A percentile compares a stretch with the other conserved stretches of the same genome.
These are phyloP conservation scores for Cadophora gregata DNA, from an alignment of 2,329 filamentous ascomycete species.

Conservation along the genomic window DNA sequence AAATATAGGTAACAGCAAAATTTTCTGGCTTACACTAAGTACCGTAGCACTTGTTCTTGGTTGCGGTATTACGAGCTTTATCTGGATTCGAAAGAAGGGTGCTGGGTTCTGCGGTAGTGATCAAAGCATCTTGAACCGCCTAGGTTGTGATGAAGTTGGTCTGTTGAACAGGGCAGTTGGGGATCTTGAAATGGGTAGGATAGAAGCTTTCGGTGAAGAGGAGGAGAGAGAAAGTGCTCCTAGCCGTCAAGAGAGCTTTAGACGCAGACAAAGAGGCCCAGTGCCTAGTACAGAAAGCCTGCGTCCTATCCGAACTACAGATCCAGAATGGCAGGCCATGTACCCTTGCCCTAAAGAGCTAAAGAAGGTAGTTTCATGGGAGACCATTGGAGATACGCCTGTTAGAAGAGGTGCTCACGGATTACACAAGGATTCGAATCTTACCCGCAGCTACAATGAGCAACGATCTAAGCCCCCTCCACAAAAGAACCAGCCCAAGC, in stretches of 20 bases:
- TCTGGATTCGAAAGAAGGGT: constrained; percentile 17
- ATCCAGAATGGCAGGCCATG: constrained; percentile 21
- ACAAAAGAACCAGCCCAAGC: not conserved
- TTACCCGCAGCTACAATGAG: not conserved
- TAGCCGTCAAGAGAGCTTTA: not conserved
- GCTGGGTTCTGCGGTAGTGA: constrained; percentile 4
- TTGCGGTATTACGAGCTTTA: not conserved
- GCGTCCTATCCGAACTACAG: not conserved
- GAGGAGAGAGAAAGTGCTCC: not conserved
- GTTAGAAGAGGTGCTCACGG: constrained; percentile 13
- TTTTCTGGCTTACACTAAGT: constrained; percentile 23
- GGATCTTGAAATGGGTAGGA: constrained; percentile 13
- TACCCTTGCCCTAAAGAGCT: constrained; percentile 15
- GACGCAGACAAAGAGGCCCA: not conserved
- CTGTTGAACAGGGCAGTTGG: constrained; percentile 15
- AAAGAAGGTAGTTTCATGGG: not conserved
- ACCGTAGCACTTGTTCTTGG: not conserved
- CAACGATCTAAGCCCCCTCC: not conserved
- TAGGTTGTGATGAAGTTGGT: constrained; percentile 20
- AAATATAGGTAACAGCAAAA: constrained; percentile 1
- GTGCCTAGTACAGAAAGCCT: not conserved
- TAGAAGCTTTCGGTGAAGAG: not conserved
- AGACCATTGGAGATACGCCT: constrained; percentile 9
- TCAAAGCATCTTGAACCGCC: not conserved
- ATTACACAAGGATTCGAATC: not conserved